Conservation (phyloP, 176 grass and related monocot species). For the Phragmites australis region DNA sequence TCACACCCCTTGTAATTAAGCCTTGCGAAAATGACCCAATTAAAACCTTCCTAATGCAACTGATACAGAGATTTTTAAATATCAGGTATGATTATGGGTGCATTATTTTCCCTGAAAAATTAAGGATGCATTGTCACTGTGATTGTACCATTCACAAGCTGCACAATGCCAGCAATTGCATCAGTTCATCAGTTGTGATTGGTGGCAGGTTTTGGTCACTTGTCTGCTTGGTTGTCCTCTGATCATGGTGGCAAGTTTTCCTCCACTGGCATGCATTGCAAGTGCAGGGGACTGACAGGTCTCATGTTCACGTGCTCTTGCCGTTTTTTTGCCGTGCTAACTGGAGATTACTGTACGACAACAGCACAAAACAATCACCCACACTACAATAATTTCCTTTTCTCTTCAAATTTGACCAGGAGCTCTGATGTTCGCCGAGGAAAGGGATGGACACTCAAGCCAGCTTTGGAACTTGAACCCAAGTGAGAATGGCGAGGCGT, state of each 20-base stretch:
- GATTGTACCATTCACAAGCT: constrained; percentile 5
- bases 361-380: background rate
- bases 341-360: constrained; percentile 1
- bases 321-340: background rate
- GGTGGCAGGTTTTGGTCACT: background rate
- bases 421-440: too few relatives aligned
- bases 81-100: too few relatives aligned
- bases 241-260: constrained; percentile 1
- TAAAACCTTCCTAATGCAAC: background rate
- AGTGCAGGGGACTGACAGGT: background rate
- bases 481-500: background rate
- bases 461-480: background rate
- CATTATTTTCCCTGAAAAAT: too few relatives aligned
- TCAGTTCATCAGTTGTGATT: constrained; percentile 27
- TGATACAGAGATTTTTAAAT: background rate
- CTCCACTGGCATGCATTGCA: background rate
- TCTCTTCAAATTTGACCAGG: background rate
- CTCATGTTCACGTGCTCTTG: constrained; percentile 11
- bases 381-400: background rate
- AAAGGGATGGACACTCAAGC: background rate
- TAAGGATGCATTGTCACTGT: background rate
- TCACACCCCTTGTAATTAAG: background rate
- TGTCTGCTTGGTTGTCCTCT: constrained; percentile 19
- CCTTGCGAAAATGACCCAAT: constrained; percentile 15
- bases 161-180: constrained; percentile 22